These are phyloP conservation scores for Escallonia herrerae DNA, from an alignment of 129 eudicot species.

Conservation along the genomic window DNA sequence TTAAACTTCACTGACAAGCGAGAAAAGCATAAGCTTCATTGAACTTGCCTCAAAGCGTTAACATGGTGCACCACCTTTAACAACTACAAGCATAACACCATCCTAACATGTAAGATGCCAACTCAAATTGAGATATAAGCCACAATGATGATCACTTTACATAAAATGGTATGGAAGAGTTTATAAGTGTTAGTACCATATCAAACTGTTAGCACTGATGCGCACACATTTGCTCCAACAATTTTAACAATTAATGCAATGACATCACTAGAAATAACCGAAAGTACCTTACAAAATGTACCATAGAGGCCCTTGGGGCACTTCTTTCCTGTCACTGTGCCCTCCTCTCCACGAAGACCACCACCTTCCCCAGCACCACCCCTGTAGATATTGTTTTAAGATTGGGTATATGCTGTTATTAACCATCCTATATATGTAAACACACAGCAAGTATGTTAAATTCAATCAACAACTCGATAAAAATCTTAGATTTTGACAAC, in stretches of 20 bases:
- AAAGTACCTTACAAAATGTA: conserved; percentile 65
- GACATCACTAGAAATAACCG: neutral
- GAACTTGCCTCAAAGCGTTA: no score
- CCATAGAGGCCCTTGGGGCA: conserved; percentile 94
- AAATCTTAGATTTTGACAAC: no score
- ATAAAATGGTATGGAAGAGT: no score
- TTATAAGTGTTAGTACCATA: no score
- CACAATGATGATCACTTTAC: no score
- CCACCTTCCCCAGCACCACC: conserved; percentile 81
- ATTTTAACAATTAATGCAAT: neutral
- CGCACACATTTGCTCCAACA: neutral
- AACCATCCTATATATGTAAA: neutral
- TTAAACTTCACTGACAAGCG: no score
- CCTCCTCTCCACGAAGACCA: conserved; percentile 71
- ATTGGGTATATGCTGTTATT: neutral
- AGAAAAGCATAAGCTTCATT: no score
- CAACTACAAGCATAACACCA: no score
- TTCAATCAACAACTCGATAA: neutral
- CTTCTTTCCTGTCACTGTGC: conserved; percentile 73
- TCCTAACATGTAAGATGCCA: no score
- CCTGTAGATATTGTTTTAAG: conserved; percentile 24
- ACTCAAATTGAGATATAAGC: no score
- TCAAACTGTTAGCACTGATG: no score
- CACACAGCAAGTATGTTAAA: neutral
- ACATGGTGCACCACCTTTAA: no score